These are phyloP conservation scores for Pestalotiopsis sp. DNA, from an alignment of 2,329 filamentous ascomycete genomes.

Conservation along the genomic window DNA sequence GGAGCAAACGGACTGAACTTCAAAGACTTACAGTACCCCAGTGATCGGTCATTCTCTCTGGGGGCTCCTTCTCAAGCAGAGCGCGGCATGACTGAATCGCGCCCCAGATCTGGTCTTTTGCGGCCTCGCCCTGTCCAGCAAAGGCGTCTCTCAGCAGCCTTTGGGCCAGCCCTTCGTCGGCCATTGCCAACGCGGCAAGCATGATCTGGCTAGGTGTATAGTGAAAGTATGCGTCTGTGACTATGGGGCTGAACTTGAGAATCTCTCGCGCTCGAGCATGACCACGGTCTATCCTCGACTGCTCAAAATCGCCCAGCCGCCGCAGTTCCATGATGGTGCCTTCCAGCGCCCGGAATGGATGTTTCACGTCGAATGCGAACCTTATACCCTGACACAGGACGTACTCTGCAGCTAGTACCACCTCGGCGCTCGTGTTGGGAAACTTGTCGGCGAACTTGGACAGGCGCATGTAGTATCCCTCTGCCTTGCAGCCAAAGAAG, in stretches of 20 bases:
- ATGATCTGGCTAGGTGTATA: constrained; percentile 95
- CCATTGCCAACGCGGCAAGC: constrained; percentile 77
- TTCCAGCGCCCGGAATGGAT: constrained; percentile 86
- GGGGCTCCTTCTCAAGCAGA: constrained; percentile 59
- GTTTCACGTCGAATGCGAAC: constrained; percentile 91
- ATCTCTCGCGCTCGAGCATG: constrained; percentile 74
- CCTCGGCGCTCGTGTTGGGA: constrained; percentile 72
- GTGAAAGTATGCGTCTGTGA: constrained; percentile 97
- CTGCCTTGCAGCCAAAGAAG: constrained; percentile 92
- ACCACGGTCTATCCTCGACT: constrained; percentile 57
- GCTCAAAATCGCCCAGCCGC: constrained; percentile 65
- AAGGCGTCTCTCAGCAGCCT: constrained; percentile 47
- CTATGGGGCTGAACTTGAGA: constrained; percentile 76
- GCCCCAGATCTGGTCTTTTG: constrained; percentile 49
- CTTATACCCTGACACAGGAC: constrained; percentile 88
- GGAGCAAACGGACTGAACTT: neutral
- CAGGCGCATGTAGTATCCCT: constrained; percentile 75
- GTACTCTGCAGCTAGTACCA: constrained; percentile 90
- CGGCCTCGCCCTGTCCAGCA: constrained; percentile 26
- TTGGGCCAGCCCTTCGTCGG: constrained; percentile 66
- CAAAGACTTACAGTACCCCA: constrained; percentile 35
- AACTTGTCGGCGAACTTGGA: constrained; percentile 70
- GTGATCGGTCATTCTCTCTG: constrained; percentile 54
- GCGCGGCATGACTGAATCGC: constrained; percentile 54
- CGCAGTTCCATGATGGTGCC: constrained; percentile 83